Evolutionary conservation across 768 basidiomycete genomes (phyloP).

Genomic region (Thelephora aurantiotincta): DNA sequence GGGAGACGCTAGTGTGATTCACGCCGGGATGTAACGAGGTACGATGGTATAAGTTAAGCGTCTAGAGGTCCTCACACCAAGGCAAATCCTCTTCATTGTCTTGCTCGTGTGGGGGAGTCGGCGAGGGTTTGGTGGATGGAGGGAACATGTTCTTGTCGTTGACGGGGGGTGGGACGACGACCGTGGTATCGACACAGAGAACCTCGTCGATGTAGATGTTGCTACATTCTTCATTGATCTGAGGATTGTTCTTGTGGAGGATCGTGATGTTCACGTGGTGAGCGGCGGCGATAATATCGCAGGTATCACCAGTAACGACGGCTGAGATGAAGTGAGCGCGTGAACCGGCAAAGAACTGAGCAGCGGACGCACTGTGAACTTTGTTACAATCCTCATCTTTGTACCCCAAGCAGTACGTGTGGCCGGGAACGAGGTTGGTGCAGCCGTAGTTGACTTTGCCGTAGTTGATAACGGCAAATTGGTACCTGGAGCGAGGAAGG

Average conservation of each 20-base stretch:
- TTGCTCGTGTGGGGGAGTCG: constrained; percentile 9
- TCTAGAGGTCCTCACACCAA: constrained; percentile 37
- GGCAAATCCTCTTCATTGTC: constrained; percentile 30
- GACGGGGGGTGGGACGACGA: constrained; percentile 29
- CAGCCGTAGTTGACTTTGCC: constrained; percentile 36
- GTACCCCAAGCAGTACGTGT: constrained; percentile 47
- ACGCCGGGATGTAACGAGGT: no score
- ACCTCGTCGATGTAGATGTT: constrained; percentile 75
- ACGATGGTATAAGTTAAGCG: background rate
- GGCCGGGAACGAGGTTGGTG: constrained; percentile 39
- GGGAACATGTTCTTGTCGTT: constrained; percentile 15
- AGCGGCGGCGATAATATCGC: constrained; percentile 29
- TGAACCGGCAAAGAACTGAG: constrained; percentile 18
- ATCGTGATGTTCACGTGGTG: constrained; percentile 36
- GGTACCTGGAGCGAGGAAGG: constrained; percentile 34
- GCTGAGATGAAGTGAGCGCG: constrained; percentile 41
- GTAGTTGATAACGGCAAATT: constrained; percentile 52
- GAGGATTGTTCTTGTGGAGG: constrained; percentile 60
- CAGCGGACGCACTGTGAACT: constrained; percentile 24
- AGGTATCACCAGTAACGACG: constrained; percentile 42
- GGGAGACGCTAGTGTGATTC: no score
- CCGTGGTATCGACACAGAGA: constrained; percentile 27
- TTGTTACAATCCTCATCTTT: constrained; percentile 43
- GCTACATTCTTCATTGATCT: constrained; percentile 37
- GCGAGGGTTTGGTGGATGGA: no score